Base-by-base conservation (phyloP, 148 eudicot species). In the Rhododendron molle region DNA sequence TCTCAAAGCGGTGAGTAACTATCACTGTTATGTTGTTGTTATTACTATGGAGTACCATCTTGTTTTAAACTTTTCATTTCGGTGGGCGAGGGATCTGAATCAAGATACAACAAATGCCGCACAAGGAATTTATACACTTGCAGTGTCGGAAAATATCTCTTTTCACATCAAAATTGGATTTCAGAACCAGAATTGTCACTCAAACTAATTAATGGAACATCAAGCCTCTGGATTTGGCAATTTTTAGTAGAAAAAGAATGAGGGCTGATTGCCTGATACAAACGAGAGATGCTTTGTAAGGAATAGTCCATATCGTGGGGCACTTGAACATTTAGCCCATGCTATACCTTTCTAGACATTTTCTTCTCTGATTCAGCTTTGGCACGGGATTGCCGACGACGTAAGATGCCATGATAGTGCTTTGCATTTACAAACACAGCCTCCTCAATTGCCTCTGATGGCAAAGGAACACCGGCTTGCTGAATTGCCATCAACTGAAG, bases 331-430 rank as follows among this genome's bases (percentile, higher is more conserved):
- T 10, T 3, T 26, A 84, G 38, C 67, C 20, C 36, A 84, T 84
- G 71, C 40, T 50, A 67, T 90, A 90, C 97, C 94, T 94, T 94
- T 81, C 92, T 85, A 76, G 89, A 85, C 85, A 82, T 73, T 88
- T 94, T 94, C 71, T 89, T 93, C 88, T 91, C 94, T 81, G 90
- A 88, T 87, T 94, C 97, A 84, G 95, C 95, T 87, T 91, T 94
- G 38, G 95, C 97, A 86, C 95, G 97, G 85, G 94, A 94, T 81
- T 93, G 94, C 58, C 94, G 92, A n/a, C 95, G 94, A 71, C 97
- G 79, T 86, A 94, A 85, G 82, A 94, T 94, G 82, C 97, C 95
- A 88, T 92, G 97, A 88, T 94, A 94, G 81, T 94, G 97, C 85
- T 94, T 94, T 34, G 97, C 95, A 87, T 94, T 94, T 50, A 94